Percentiles rank a stretch among this genome's conserved stretches.
phyloP scores from a whole-genome alignment of 495 filamentous ascomycete genomes.

The Friedmanniomyces simplex region DNA sequence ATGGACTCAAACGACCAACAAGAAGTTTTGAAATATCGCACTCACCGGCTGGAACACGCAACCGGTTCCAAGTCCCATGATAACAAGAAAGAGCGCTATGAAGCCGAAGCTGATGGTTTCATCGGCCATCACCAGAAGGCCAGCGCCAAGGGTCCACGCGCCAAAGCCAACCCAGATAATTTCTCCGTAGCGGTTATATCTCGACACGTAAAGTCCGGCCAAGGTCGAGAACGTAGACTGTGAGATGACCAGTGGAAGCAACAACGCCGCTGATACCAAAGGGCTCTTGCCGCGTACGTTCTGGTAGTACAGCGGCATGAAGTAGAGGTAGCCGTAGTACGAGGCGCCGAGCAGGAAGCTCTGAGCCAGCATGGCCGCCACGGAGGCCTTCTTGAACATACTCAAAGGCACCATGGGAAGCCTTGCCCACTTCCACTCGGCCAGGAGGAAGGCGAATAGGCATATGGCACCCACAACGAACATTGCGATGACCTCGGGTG shows the following conservation, averaged over 20 bases:
- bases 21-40: too few species aligned
- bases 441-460: constrained; percentile 40
- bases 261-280: constrained; percentile 37
- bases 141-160: constrained; percentile 45
- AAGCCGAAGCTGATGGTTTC: constrained; percentile 37
- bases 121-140: constrained; percentile 43
- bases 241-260: constrained; percentile 42
- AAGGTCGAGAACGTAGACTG: constrained; percentile 43
- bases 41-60: constrained; percentile 45
- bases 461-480: constrained; percentile 41
- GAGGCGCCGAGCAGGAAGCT: constrained; percentile 50
- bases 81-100: constrained; percentile 42
- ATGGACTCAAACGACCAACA: not conserved
- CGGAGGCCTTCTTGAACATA: constrained; percentile 46
- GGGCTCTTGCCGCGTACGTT: constrained; percentile 31
- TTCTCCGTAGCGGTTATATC: constrained; percentile 45
- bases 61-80: constrained; percentile 49
- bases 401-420: constrained; percentile 52
- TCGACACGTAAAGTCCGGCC: constrained; percentile 49
- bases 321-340: constrained; percentile 47
- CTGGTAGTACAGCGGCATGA: constrained; percentile 40
- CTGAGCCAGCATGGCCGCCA: constrained; percentile 46
- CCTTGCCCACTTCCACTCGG: constrained; percentile 48
- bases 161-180: constrained; percentile 48
- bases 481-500: constrained; percentile 53